Percentiles rank a stretch among this genome's conserved stretches.
Conservation (phyloP, 1,284 basidiomycete genomes). For the Cutaneotrichosporon sp. region DNA sequence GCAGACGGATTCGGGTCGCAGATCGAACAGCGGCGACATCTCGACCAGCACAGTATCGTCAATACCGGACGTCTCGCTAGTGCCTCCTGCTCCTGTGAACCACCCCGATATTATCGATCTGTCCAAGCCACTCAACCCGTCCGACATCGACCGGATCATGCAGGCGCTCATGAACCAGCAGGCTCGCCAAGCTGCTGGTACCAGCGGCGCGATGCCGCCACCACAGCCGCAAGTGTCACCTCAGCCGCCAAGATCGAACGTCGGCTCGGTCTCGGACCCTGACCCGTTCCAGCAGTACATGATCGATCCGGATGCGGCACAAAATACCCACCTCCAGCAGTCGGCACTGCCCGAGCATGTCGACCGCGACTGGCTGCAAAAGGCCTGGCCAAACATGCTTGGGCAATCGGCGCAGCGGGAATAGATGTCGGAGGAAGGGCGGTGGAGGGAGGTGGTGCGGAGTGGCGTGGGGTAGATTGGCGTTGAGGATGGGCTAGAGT, state of each 20-base stretch:
- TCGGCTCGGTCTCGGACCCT: not conserved
- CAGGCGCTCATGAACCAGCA: conserved; percentile 41
- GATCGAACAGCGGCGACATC: not conserved
- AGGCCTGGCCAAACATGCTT: conserved; percentile 14
- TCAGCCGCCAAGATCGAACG: conserved; percentile 2
- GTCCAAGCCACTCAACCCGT: conserved; percentile 47
- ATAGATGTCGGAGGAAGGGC: not conserved
- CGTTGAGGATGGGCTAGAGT: not conserved
- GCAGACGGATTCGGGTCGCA: not conserved
- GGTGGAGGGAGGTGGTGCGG: not conserved
- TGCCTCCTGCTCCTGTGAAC: not conserved
- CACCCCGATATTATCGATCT: conserved; percentile 46
- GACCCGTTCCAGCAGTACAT: conserved; percentile 22
- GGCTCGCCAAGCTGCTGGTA: conserved; percentile 12
- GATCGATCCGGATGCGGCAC: conserved; percentile 1
- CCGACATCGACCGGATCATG: conserved; percentile 44
- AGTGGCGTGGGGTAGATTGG: not conserved
- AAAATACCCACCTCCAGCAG: conserved; percentile 1
- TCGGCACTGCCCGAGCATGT: not conserved
- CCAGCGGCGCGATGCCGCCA: not conserved
- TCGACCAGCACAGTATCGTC: not conserved
- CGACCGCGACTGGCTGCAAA: conserved; percentile 17
- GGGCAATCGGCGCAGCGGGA: conserved; percentile 10
- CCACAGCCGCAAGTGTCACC: conserved; percentile 6
- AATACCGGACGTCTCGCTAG: not conserved